These are phyloP conservation scores for Cryphonectria japonica DNA, from an alignment of 2,329 filamentous ascomycete genomes.

Conservation along the genomic window DNA sequence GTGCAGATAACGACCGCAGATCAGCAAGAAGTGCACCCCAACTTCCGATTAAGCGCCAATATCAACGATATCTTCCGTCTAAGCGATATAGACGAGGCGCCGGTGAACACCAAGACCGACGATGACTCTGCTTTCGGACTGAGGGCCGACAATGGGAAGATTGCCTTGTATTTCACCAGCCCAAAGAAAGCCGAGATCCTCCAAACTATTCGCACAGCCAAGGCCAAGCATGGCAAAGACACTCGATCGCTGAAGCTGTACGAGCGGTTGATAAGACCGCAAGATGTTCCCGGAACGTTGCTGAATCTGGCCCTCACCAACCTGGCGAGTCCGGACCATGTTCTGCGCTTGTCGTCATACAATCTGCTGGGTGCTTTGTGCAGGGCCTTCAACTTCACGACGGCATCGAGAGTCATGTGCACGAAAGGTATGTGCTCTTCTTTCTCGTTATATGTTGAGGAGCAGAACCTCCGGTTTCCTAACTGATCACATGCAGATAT, in stretches of 20 bases:
- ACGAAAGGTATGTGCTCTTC: conserved; percentile 55
- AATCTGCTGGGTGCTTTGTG: conserved; percentile 70
- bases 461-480: background rate
- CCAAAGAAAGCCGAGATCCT: conserved; percentile 66
- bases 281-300: conserved; percentile 71
- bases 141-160: conserved; percentile 69
- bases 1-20: conserved; percentile 71
- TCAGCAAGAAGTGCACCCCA: conserved; percentile 69
- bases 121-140: conserved; percentile 71
- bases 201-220: conserved; percentile 65
- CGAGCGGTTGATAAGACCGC: conserved; percentile 68
- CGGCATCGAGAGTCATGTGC: conserved; percentile 63
- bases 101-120: conserved; percentile 65
- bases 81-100: conserved; percentile 68
- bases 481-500: conserved; percentile 50
- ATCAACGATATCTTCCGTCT: conserved; percentile 73
- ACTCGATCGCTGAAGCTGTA: conserved; percentile 62
- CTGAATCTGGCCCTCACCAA: conserved; percentile 71
- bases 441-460: background rate
- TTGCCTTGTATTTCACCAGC: conserved; percentile 74
- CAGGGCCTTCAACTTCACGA: conserved; percentile 68
- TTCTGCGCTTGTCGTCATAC: conserved; percentile 66
- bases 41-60: conserved; percentile 62
- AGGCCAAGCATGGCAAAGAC: conserved; percentile 68
- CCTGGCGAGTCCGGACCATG: conserved; percentile 63